Conservation (phyloP, 73 alveolate genomes). For the Paramecium sonneborni region DNA sequence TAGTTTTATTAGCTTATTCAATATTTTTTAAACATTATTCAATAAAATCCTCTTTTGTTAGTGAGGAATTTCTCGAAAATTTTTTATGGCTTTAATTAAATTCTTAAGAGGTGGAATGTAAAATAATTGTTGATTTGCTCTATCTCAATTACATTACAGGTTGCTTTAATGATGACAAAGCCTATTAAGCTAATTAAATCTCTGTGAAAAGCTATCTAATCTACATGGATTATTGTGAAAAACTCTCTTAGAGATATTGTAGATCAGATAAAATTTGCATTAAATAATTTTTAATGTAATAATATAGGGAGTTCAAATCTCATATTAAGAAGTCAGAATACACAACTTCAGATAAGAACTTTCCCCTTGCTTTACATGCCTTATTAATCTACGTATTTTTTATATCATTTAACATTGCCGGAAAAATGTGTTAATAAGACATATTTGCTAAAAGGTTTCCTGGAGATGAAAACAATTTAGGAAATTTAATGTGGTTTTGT, state of each 20-base stretch:
- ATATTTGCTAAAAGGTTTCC: background rate
- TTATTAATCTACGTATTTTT: background rate
- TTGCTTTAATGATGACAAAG: background rate
- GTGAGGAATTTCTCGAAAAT: background rate
- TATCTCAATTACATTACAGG: background rate
- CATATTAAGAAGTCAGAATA: slow-evolving; percentile 21
- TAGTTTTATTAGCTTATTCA: background rate
- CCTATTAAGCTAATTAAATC: background rate
- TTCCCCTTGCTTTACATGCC: slow-evolving; percentile 44
- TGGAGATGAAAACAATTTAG: background rate
- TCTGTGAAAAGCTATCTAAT: background rate
- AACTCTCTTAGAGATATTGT: background rate
- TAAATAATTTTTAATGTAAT: background rate
- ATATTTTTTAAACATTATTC: background rate
- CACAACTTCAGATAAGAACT: background rate
- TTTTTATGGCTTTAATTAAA: background rate
- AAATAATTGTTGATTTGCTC: background rate
- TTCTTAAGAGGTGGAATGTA: background rate
- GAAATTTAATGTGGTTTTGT: slow-evolving; percentile 22
- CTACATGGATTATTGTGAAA: background rate
- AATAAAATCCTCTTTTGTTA: background rate
- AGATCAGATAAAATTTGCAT: background rate
- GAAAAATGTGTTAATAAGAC: slow-evolving; percentile 5
- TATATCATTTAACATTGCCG: background rate
- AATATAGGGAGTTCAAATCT: slow-evolving; percentile 35